A percentile compares a stretch with the other conserved stretches of the same genome.
Conservation (phyloP, 805 yeast species). For the Priceomyces castillae region DNA sequence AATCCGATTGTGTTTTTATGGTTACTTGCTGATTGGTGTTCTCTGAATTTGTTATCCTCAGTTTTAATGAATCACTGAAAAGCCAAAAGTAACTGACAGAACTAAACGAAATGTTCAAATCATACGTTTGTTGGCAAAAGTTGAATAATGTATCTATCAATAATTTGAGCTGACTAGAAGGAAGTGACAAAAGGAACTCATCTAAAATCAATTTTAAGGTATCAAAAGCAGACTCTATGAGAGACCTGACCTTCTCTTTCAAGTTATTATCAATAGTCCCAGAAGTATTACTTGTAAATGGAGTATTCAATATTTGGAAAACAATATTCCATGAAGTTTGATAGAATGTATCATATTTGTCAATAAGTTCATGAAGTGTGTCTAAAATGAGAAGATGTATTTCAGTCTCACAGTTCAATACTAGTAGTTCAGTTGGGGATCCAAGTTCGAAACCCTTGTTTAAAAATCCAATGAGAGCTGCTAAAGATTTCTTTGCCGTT, state of each 20-base stretch:
- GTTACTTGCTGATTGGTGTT: not conserved
- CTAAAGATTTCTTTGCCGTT: conserved; percentile 50
- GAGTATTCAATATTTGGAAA: conserved; percentile 57
- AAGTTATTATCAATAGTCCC: conserved; percentile 30
- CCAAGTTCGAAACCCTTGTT: conserved; percentile 37
- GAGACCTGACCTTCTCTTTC: conserved; percentile 46
- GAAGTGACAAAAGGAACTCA: conserved; percentile 75
- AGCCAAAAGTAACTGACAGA: conserved; percentile 92
- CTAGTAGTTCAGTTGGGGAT: conserved; percentile 39
- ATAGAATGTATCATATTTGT: conserved; percentile 65
- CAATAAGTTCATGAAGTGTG: conserved; percentile 69
- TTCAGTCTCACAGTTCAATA: conserved; percentile 62
- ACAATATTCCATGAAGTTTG: conserved; percentile 71
- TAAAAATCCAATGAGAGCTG: conserved; percentile 47
- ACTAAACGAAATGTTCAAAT: conserved; percentile 85
- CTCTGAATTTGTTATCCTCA: conserved; percentile 12
- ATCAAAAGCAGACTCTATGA: conserved; percentile 71
- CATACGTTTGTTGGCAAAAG: conserved; percentile 68
- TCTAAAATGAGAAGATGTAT: conserved; percentile 60
- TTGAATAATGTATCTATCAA: conserved; percentile 70
- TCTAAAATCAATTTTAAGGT: conserved; percentile 81
- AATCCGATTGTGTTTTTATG: conserved; percentile 7
- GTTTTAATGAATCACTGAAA: conserved; percentile 66
- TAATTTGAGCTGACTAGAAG: conserved; percentile 57
- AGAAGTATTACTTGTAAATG: conserved; percentile 41